Conservation (phyloP, 257 asterid species). For the Agastache rugosa region DNA sequence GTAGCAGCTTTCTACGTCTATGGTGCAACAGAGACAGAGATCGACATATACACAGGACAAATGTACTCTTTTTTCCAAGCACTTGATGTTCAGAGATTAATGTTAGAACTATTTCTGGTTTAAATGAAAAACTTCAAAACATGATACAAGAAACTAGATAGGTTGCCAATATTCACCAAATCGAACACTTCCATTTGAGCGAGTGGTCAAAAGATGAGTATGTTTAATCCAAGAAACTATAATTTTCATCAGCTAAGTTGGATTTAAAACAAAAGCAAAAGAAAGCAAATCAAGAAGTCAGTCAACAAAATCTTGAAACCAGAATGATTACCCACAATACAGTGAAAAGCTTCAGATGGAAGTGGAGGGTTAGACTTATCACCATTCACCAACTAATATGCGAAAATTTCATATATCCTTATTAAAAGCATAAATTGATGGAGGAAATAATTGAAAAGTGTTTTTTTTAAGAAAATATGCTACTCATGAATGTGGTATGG, state of each 20-base stretch:
- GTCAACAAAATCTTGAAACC: not conserved
- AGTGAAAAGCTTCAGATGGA: not conserved
- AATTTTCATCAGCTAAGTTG: not conserved
- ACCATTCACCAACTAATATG: not conserved
- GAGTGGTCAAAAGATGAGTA: not conserved
- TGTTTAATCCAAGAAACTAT: not conserved
- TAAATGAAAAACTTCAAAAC: too few relatives aligned
- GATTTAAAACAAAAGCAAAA: not conserved
- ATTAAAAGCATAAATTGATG: not conserved
- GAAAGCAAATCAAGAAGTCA: not conserved
- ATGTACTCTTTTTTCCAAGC: not conserved
- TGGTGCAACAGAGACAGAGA: not conserved
- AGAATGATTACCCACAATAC: not conserved
- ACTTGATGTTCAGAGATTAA: not conserved
- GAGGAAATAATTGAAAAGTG: not conserved
- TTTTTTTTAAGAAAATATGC: too few relatives aligned
- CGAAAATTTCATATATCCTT: not conserved
- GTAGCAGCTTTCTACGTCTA: too few relatives aligned
- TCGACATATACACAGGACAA: not conserved
- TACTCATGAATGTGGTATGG: not conserved
- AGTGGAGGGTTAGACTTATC: not conserved
- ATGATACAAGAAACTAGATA: not conserved
- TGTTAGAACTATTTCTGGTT: not conserved
- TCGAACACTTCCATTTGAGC: not conserved
- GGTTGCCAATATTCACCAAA: too few relatives aligned